These are phyloP conservation scores for Ramaria rubella DNA, from an alignment of 768 basidiomycete species.

Conservation along the genomic window DNA sequence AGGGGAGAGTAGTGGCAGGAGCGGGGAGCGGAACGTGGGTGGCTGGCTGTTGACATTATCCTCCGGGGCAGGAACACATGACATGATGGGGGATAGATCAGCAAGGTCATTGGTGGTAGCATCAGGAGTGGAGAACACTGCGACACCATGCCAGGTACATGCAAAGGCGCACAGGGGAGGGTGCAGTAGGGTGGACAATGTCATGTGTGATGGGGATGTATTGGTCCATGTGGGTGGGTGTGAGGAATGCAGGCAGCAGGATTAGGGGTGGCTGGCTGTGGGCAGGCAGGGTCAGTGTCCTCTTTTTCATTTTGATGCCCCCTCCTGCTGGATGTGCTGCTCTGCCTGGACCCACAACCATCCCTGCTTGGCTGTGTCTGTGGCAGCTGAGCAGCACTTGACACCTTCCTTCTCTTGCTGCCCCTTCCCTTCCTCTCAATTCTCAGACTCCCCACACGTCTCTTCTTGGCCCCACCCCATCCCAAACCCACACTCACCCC, in stretches of 20 bases:
- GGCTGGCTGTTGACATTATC: constrained; percentile 14
- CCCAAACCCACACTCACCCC: constrained; percentile 19
- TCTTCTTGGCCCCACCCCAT: constrained; percentile 22
- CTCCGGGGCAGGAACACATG: constrained; percentile 8
- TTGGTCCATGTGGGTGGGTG: constrained; percentile 20
- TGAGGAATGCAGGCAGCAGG: not conserved
- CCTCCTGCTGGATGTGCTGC: not conserved
- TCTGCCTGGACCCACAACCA: not conserved
- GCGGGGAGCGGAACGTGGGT: constrained; percentile 26
- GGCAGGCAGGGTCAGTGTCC: not conserved
- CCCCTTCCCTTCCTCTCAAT: constrained; percentile 31
- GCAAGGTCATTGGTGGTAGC: constrained; percentile 1
- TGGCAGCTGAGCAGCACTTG: not conserved
- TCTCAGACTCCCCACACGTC: constrained; percentile 14
- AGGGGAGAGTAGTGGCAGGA: constrained; percentile 28
- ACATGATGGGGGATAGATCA: constrained; percentile 19
- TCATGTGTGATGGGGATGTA: constrained; percentile 44
- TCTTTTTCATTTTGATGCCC: too few species aligned
- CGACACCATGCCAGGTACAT: constrained; percentile 59
- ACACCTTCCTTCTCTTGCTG: constrained; percentile 18
- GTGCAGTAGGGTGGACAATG: constrained; percentile 39
- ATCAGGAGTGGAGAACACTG: constrained; percentile 32
- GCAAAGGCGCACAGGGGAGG: constrained; percentile 50
- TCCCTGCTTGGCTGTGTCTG: not conserved
- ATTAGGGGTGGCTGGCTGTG: constrained; percentile 16